These are phyloP conservation scores for Apostasia shenzhenica DNA, from an alignment of 106 monocot genomes.

Conservation along the genomic window DNA sequence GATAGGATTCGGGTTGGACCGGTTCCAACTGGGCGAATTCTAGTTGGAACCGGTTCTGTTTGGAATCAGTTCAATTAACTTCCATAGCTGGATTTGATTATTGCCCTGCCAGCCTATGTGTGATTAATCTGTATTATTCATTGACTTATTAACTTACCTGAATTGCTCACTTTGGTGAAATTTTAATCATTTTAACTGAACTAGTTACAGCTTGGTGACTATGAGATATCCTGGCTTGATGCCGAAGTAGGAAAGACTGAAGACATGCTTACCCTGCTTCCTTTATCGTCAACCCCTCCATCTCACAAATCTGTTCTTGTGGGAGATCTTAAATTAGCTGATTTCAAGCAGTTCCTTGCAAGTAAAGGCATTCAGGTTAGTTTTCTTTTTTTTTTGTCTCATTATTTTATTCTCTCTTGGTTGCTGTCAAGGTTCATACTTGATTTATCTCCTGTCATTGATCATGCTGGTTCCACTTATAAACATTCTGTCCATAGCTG, in stretches of 20 bases:
- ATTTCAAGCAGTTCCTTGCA: slow-evolving; percentile 95
- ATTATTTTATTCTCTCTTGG: background rate
- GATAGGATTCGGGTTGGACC: too few species aligned
- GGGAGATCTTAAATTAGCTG: slow-evolving; percentile 86
- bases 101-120: too few species aligned
- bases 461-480: background rate
- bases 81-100: too few species aligned
- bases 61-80: too few species aligned
- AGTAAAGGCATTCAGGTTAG: slow-evolving; percentile 83
- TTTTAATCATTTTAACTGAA: background rate
- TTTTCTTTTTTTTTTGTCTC: background rate
- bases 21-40: too few species aligned
- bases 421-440: too few species aligned
- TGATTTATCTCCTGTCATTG: background rate
- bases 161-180: too few species aligned
- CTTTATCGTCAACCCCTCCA: slow-evolving; percentile 58
- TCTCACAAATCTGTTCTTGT: slow-evolving; percentile 89
- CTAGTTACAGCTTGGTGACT: slow-evolving; percentile 75
- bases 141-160: too few species aligned
- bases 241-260: slow-evolving; percentile 65
- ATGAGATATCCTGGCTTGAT: slow-evolving; percentile 90
- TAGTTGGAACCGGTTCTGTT: too few species aligned
- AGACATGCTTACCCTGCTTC: slow-evolving; percentile 65
- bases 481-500: background rate
- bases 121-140: too few species aligned